These are phyloP conservation scores for Lagenidium giganteum DNA, from an alignment of 352 stramenopile species.

Conservation along the genomic window DNA sequence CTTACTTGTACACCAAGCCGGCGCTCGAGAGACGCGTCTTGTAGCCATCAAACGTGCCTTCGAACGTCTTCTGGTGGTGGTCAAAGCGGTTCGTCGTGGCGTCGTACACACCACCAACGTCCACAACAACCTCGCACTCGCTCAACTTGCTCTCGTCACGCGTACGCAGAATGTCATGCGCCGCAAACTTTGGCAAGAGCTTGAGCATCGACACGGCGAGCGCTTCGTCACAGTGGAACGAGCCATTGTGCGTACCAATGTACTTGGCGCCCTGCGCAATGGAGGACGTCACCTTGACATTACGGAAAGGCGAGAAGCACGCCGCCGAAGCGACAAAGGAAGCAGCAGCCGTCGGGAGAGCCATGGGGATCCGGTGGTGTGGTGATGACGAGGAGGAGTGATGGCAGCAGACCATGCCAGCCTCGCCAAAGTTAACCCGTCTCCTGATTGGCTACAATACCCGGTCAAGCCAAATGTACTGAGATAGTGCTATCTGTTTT, in stretches of 20 bases:
- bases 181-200: constrained; percentile 88
- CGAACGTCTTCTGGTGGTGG: constrained; percentile 96
- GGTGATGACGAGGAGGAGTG: too few relatives aligned
- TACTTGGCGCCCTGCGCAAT: constrained; percentile 54
- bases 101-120: constrained; percentile 97
- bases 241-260: constrained; percentile 97
- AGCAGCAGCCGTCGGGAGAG: constrained; percentile 53
- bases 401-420: too few relatives aligned
- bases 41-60: constrained; percentile 67
- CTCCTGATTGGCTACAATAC: too few relatives aligned
- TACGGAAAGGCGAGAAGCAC: constrained; percentile 57
- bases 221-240: constrained; percentile 98
- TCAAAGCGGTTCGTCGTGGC: constrained; percentile 89
- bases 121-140: constrained; percentile 94
- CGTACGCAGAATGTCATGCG: constrained; percentile 79
- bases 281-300: constrained; percentile 41
- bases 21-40: constrained; percentile 92
- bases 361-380: too few relatives aligned
- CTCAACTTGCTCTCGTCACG: constrained; percentile 89
- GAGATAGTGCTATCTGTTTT: too few relatives aligned
- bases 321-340: constrained; percentile 57
- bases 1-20: constrained; percentile 95
- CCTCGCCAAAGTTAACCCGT: too few relatives aligned
- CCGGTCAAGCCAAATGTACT: too few relatives aligned
- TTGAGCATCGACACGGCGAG: constrained; percentile 97